Percentiles rank a stretch among this genome's conserved stretches.
Conservation (phyloP, 1,139 yeast species). For the Geotrichum fermentans region DNA sequence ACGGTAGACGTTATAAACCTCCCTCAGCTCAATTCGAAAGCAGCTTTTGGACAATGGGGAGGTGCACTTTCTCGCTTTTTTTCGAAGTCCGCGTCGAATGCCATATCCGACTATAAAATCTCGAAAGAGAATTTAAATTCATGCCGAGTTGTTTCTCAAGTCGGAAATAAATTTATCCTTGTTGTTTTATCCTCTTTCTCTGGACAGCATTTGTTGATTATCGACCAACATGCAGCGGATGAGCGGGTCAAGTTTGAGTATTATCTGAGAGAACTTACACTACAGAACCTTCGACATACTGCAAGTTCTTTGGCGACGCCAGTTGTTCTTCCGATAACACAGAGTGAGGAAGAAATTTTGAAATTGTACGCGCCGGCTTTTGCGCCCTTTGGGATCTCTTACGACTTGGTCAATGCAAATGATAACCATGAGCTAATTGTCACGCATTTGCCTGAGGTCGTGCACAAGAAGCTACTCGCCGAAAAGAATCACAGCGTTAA, state of each 20-base stretch:
- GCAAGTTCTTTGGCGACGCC: slow-evolving; percentile 20
- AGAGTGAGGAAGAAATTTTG: slow-evolving; percentile 33
- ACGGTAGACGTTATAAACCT: neutral
- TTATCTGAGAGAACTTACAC: slow-evolving; percentile 28
- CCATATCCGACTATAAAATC: slow-evolving; percentile 13
- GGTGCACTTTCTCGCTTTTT: slow-evolving; percentile 9
- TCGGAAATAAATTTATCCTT: slow-evolving; percentile 58
- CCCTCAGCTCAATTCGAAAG: slow-evolving; percentile 12
- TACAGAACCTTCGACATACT: slow-evolving; percentile 4
- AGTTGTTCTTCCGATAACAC: slow-evolving; percentile 29
- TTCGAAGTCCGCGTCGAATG: slow-evolving; percentile 9
- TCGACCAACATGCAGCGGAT: slow-evolving; percentile 81
- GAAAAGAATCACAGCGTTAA: slow-evolving; percentile 9
- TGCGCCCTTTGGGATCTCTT: slow-evolving; percentile 27
- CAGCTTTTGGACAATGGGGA: slow-evolving; percentile 7
- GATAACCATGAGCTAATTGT: slow-evolving; percentile 9
- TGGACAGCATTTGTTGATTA: slow-evolving; percentile 35
- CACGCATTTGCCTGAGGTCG: slow-evolving; percentile 26
- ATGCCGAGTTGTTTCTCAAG: slow-evolving; percentile 41
- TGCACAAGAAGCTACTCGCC: slow-evolving; percentile 1
- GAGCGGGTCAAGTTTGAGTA: slow-evolving; percentile 59
- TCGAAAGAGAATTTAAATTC: slow-evolving; percentile 9
- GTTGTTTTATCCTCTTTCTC: slow-evolving; percentile 30
- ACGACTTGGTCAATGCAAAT: slow-evolving; percentile 4
- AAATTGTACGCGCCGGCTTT: slow-evolving; percentile 15